Evolutionary conservation across 768 basidiomycete species (phyloP).

Genomic region (Suillus fuscotomentosus): DNA sequence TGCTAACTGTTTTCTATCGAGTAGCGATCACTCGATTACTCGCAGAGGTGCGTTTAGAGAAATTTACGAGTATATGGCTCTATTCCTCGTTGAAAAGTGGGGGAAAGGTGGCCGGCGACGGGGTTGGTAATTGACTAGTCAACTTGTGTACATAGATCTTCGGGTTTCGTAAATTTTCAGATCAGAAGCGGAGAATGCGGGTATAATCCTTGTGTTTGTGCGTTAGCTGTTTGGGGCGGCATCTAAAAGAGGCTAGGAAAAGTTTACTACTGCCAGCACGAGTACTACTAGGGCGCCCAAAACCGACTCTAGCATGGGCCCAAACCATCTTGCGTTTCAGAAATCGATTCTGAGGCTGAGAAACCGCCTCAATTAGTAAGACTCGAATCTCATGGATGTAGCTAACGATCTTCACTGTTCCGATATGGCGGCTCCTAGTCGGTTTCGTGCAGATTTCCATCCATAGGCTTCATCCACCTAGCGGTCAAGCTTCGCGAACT

Average conservation of each 20-base stretch:
- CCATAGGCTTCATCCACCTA: background rate
- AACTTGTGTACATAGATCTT: background rate
- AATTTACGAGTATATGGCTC: slow-evolving; percentile 82
- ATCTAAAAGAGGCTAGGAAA: background rate
- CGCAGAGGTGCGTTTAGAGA: slow-evolving; percentile 79
- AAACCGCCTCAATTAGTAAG: background rate
- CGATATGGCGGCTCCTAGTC: background rate
- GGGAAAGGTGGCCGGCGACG: slow-evolving; percentile 73
- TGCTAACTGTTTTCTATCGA: slow-evolving; percentile 9
- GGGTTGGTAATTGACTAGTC: slow-evolving; percentile 44
- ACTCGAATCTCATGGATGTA: background rate
- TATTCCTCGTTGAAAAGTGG: slow-evolving; percentile 91
- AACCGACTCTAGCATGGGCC: background rate
- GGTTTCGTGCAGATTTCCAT: background rate
- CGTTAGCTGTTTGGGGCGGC: no score
- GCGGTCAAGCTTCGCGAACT: background rate
- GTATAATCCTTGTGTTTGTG: background rate
- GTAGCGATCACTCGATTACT: slow-evolving; percentile 77
- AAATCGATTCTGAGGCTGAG: background rate
- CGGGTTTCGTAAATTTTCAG: background rate
- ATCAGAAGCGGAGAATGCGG: background rate
- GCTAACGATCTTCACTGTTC: background rate
- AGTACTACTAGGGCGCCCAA: background rate
- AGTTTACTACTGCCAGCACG: background rate
- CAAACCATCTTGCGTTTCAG: background rate